A percentile compares a stretch with the other conserved stretches of the same genome.
Evolutionary conservation across 352 stramenopile genomes (phyloP).

Genomic region (Globisporangium perplexum): DNA sequence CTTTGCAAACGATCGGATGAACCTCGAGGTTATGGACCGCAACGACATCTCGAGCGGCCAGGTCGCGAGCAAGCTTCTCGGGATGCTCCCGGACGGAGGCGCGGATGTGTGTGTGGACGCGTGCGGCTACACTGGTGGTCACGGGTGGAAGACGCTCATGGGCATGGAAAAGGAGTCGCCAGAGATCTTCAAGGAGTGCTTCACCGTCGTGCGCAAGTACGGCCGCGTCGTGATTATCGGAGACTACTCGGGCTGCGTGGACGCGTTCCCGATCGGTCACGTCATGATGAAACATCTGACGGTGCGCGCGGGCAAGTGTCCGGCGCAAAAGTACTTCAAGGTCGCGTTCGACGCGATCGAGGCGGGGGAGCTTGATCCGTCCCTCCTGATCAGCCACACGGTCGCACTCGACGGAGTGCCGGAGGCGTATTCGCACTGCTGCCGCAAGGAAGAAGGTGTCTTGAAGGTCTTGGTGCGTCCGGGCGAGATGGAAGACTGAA

Average conservation of each 20-base stretch:
- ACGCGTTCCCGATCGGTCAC: constrained; percentile 36
- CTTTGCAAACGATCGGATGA: constrained; percentile 50
- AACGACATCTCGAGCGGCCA: constrained; percentile 36
- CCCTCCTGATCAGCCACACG: constrained; percentile 48
- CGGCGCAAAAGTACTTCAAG: constrained; percentile 31
- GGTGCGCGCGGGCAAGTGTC: constrained; percentile 26
- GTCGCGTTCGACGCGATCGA: constrained; percentile 20
- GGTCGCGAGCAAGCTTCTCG: constrained; percentile 39
- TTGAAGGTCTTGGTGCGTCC: constrained; percentile 60
- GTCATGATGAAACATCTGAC: constrained; percentile 45
- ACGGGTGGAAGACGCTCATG: constrained; percentile 44
- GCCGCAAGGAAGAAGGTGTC: constrained; percentile 50
- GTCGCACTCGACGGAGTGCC: constrained; percentile 48
- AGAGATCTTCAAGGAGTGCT: constrained; percentile 56
- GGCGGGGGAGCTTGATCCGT: constrained; percentile 20
- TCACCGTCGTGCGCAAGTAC: constrained; percentile 31
- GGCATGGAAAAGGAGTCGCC: constrained; percentile 41
- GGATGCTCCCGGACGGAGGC: constrained; percentile 40
- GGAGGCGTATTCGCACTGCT: constrained; percentile 41
- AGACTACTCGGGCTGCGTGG: constrained; percentile 24
- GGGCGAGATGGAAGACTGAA: constrained; percentile 15
- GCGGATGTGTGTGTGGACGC: constrained; percentile 58
- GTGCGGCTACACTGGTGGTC: constrained; percentile 23
- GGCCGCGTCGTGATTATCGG: constrained; percentile 24
- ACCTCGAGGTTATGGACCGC: constrained; percentile 58